These are phyloP conservation scores for Cladobotryum mycophilum DNA, from an alignment of 2,329 filamentous ascomycete genomes.

Conservation along the genomic window DNA sequence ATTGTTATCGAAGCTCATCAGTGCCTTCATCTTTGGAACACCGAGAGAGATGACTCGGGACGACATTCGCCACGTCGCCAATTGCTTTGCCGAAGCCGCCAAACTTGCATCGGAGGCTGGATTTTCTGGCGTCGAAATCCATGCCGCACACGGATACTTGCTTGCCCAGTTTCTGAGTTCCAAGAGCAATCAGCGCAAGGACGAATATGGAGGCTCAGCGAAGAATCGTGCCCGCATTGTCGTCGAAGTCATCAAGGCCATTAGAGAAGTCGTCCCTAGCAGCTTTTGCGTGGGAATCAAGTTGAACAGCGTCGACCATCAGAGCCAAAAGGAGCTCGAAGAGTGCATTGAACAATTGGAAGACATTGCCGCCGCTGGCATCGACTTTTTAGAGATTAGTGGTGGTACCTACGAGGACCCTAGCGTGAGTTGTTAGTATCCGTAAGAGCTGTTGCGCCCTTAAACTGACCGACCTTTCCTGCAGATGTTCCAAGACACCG, in stretches of 20 bases:
- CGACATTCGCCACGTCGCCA: slow-evolving; percentile 49
- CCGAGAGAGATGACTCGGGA: slow-evolving; percentile 49
- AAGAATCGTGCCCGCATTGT: slow-evolving; percentile 43
- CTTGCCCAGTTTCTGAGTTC: slow-evolving; percentile 49
- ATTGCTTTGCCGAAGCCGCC: slow-evolving; percentile 47
- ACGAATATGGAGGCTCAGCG: slow-evolving; percentile 49
- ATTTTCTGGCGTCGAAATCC: slow-evolving; percentile 40
- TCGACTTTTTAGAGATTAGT: slow-evolving; percentile 64
- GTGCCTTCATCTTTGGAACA: slow-evolving; percentile 40
- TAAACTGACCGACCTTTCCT: neutral
- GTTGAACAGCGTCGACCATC: slow-evolving; percentile 53
- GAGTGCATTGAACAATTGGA: slow-evolving; percentile 54
- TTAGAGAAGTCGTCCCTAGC: slow-evolving; percentile 30
- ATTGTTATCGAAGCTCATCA: slow-evolving; percentile 26
- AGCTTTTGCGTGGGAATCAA: slow-evolving; percentile 48
- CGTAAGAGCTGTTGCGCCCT: no score
- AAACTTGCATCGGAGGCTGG: slow-evolving; percentile 40
- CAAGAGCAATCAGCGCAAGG: slow-evolving; percentile 44
- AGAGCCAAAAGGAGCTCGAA: slow-evolving; percentile 36
- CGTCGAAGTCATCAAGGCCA: slow-evolving; percentile 41
- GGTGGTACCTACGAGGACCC: slow-evolving; percentile 56
- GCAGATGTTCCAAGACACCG: neutral
- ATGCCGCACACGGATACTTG: slow-evolving; percentile 52
- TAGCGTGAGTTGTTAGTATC: slow-evolving; percentile 25
- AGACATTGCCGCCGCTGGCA: slow-evolving; percentile 38